These are phyloP conservation scores for Helianthus tuberosus DNA, from an alignment of 129 eudicot genomes.

Conservation along the genomic window DNA sequence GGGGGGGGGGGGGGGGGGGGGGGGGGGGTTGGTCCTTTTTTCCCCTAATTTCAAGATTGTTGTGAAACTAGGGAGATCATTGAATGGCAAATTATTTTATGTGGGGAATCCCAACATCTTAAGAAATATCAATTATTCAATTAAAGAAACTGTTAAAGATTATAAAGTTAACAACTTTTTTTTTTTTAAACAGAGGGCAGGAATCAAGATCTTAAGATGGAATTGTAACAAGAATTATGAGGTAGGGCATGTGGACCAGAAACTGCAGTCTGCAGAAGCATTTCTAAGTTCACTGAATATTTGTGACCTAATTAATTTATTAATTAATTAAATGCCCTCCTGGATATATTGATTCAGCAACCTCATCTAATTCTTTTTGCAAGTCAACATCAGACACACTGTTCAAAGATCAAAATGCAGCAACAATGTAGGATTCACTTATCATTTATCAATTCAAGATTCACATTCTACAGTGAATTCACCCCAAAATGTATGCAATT, in stretches of 20 bases:
- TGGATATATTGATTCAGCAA: constrained; percentile 26
- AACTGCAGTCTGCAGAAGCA: constrained; percentile 15
- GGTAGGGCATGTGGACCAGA: constrained; percentile 37
- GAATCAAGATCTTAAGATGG: neutral
- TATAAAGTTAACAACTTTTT: neutral
- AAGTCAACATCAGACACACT: constrained; percentile 27
- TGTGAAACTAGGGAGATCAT: neutral
- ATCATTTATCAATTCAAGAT: constrained; percentile 15
- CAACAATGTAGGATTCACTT: constrained; percentile 14
- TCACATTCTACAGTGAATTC: constrained; percentile 4
- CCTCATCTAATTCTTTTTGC: constrained; percentile 31
- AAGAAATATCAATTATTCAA: neutral
- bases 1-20: too few species aligned
- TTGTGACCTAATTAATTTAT: constrained; percentile 20
- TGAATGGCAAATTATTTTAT: neutral
- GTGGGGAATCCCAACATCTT: neutral
- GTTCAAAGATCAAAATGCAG: constrained; percentile 5
- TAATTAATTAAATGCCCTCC: neutral
- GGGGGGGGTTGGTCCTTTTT: too few species aligned
- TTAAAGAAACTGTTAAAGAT: neutral
- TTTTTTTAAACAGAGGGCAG: constrained; percentile 7
- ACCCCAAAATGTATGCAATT: constrained; percentile 1
- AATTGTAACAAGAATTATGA: constrained; percentile 24
- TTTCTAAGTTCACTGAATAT: constrained; percentile 28
- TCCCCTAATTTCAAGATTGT: neutral